Evolutionary conservation across 2,329 filamentous ascomycete species (phyloP).

Genomic region (Penicillium sp.): DNA sequence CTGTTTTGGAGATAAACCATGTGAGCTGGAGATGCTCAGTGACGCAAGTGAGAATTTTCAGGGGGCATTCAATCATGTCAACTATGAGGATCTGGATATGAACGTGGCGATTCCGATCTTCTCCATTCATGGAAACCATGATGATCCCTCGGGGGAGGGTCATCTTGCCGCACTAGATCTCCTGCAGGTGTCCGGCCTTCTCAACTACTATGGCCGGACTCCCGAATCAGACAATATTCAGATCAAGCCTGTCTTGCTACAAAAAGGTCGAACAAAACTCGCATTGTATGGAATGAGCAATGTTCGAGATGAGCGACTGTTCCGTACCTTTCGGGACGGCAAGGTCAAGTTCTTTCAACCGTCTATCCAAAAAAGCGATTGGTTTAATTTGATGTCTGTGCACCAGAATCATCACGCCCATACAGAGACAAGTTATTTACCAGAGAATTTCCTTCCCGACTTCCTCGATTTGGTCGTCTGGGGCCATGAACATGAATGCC

Average conservation of each 20-base stretch:
- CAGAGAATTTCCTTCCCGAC: constrained; percentile 86
- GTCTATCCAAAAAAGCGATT: constrained; percentile 74
- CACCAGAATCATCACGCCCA: constrained; percentile 96
- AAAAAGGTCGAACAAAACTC: constrained; percentile 90
- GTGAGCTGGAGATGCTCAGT: constrained; percentile 89
- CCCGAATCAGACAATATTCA: constrained; percentile 91
- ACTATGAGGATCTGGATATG: constrained; percentile 96
- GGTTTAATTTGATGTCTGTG: constrained; percentile 94
- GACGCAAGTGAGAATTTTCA: constrained; percentile 90
- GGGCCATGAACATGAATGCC: constrained; percentile 96
- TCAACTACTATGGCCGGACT: constrained; percentile 94
- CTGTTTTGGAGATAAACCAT: constrained; percentile 92
- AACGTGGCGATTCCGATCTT: constrained; percentile 97
- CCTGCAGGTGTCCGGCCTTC: constrained; percentile 81
- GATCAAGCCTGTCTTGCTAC: constrained; percentile 85
- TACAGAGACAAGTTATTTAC: constrained; percentile 88
- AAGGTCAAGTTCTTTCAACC: constrained; percentile 94
- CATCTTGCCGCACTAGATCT: constrained; percentile 88
- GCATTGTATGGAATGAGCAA: constrained; percentile 94
- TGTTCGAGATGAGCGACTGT: constrained; percentile 90
- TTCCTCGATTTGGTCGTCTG: constrained; percentile 91
- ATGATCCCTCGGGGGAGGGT: constrained; percentile 95
- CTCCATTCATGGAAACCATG: constrained; percentile 97
- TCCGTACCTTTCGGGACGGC: constrained; percentile 86
- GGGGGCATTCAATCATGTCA: constrained; percentile 87